Percentiles rank a stretch among this genome's conserved stretches.
These are phyloP conservation scores for Eimeria mitis DNA, from an alignment of 169 alveolate genomes.

Conservation along the genomic window DNA sequence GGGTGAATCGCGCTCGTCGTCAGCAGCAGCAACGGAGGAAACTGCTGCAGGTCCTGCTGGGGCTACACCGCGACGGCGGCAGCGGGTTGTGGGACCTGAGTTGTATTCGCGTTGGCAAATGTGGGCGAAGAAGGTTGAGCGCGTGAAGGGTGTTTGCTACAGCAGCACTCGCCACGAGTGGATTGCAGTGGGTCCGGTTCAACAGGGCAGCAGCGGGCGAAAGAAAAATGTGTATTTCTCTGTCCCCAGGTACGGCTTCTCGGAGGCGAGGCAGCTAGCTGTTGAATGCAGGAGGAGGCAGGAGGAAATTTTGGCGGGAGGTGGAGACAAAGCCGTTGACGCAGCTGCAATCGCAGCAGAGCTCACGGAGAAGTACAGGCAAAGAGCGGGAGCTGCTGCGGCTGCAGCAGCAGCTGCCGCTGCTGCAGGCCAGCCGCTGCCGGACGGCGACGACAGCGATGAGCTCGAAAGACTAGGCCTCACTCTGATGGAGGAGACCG, in stretches of 20 bases:
- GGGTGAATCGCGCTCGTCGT: neutral
- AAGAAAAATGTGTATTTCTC: constrained; percentile 70
- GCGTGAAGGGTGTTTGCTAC: constrained; percentile 74
- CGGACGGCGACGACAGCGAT: constrained; percentile 60
- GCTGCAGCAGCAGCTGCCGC: constrained; percentile 58
- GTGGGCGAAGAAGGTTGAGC: constrained; percentile 24
- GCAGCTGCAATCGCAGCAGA: constrained; percentile 74
- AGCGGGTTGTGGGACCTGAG: constrained; percentile 72
- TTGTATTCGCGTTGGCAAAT: constrained; percentile 54
- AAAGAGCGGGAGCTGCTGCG: constrained; percentile 57
- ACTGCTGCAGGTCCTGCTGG: constrained; percentile 31
- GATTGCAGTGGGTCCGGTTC: constrained; percentile 71
- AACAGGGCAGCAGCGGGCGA: constrained; percentile 66
- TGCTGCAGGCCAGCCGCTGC: constrained; percentile 45
- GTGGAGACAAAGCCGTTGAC: constrained; percentile 62
- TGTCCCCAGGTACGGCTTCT: constrained; percentile 63
- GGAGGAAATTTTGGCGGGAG: constrained; percentile 63
- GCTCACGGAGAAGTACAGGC: constrained; percentile 62
- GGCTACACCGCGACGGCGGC: constrained; percentile 50
- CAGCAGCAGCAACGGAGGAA: constrained; percentile 50
- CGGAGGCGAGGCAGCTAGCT: constrained; percentile 73
- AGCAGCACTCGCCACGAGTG: constrained; percentile 76
- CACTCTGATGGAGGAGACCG: constrained; percentile 42
- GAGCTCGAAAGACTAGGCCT: constrained; percentile 57
- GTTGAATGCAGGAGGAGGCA: constrained; percentile 73